Evolutionary conservation across 2,329 filamentous ascomycete species (phyloP).

Genomic region (Penicillium glabrum): DNA sequence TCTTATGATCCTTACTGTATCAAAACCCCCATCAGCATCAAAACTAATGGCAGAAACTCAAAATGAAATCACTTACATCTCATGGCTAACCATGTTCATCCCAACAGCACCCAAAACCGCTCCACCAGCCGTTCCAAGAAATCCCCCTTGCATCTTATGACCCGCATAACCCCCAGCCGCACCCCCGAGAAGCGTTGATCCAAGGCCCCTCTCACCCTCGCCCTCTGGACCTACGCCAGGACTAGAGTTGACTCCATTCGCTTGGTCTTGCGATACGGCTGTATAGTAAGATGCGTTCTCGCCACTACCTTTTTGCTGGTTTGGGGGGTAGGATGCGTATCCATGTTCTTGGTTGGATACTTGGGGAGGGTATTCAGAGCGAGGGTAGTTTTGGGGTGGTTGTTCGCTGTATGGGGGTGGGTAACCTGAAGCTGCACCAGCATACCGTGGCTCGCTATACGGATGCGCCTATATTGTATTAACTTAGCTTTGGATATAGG

Average conservation of each 20-base stretch:
- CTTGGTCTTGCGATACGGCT: background rate
- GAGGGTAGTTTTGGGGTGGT: background rate
- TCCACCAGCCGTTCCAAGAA: constrained; percentile 17
- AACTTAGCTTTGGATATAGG: background rate
- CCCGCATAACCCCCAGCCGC: constrained; percentile 20
- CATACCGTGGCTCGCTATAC: background rate
- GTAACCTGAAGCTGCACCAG: background rate
- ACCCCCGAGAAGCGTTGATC: constrained; percentile 19
- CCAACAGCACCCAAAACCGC: constrained; percentile 19
- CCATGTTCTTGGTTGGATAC: background rate
- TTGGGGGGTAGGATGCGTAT: background rate
- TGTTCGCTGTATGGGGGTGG: background rate
- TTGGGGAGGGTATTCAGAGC: background rate
- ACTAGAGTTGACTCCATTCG: constrained; percentile 12
- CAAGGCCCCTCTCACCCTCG: constrained; percentile 19
- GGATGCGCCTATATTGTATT: background rate
- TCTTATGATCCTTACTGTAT: constrained; percentile 15
- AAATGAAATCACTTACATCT: constrained; percentile 18
- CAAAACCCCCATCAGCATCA: too few species aligned
- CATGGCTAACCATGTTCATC: constrained; percentile 17
- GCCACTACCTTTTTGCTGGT: background rate
- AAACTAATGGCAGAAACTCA: too few species aligned
- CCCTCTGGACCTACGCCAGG: constrained; percentile 15
- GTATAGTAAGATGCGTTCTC: background rate
- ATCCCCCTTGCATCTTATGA: constrained; percentile 16